A percentile compares a stretch with the other conserved stretches of the same genome.
Conservation (phyloP, 768 basidiomycete species). For the Hypholoma sublateritium region DNA sequence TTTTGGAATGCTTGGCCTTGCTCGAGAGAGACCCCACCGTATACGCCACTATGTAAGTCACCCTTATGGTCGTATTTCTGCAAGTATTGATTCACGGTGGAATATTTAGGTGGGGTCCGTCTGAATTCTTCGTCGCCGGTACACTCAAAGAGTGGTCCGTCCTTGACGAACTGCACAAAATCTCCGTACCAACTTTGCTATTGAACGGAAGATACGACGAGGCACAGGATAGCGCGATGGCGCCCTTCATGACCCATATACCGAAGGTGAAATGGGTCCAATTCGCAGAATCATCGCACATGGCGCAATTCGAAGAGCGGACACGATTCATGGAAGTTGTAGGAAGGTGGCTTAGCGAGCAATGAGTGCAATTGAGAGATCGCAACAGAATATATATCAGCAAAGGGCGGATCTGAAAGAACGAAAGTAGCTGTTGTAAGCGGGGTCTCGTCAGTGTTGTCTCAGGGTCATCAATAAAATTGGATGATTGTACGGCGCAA, state of each 20-base stretch:
- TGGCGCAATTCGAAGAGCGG: constrained; percentile 42
- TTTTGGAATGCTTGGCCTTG: constrained; percentile 30
- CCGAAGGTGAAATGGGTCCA: constrained; percentile 45
- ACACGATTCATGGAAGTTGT: constrained; percentile 24
- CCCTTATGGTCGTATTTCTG: background rate
- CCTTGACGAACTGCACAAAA: constrained; percentile 41
- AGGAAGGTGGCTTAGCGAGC: background rate
- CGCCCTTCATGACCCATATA: constrained; percentile 38
- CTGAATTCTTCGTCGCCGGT: constrained; percentile 35
- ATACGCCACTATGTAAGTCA: constrained; percentile 43
- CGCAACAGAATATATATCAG: too few relatives aligned
- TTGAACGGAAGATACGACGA: constrained; percentile 43
- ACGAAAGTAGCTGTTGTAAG: too few relatives aligned
- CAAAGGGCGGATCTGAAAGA: too few relatives aligned
- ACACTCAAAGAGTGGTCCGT: constrained; percentile 47
- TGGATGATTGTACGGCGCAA: too few relatives aligned
- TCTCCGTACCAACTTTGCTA: constrained; percentile 37
- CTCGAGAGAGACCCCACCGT: constrained; percentile 47
- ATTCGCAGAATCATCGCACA: constrained; percentile 42
- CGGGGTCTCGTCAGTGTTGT: too few relatives aligned
- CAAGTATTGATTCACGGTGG: background rate
- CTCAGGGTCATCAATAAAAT: too few relatives aligned
- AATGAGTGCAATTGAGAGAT: too few relatives aligned
- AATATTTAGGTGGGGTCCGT: constrained; percentile 36
- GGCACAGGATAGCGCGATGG: constrained; percentile 35